Base-by-base conservation (phyloP, 225 moss, liverwort and hornwort genomes). In the Anthoceros angustus region DNA sequence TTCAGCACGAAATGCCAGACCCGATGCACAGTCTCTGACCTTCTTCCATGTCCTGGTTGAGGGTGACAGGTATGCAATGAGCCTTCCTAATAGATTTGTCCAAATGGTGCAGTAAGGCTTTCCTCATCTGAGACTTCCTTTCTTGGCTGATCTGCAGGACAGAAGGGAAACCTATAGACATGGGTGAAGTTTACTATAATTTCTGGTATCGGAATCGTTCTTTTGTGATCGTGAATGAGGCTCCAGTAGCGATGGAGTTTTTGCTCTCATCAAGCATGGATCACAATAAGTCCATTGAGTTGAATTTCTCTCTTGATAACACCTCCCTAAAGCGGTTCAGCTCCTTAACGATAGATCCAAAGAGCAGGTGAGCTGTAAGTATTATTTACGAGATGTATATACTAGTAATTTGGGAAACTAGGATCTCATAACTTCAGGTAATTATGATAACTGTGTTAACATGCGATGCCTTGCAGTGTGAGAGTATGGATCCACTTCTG, bases 181-280 rank as follows among this genome's bases (percentile, higher is more conserved):
- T 92, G 92, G 92, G 81, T 40, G 92, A 92, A 71, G 85, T 92
- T 18, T 89, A 75, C 75, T 92, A 92, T 80, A 92, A 92, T 60
- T 92, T 92, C 68, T 92, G 88, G 92, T 92, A 92, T 76, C 86
- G 85, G 60, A 92, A 92, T 75, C 83, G 86, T 38, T 92, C 92
- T 66, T 88, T 92, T 71, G 92, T 83, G 42, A 80, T 92, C 60
- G 92, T 86, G 63, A 89, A 92, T 74, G 88, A 92, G 67, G 92
- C 92, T 40, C 82, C 88, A n/a, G 88, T 92, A 63, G 86, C 85
- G 20, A 92, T 89, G 92, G 92, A 92, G 80, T 92, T 92, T 78
- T 81, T 89, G 67, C 76, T 92, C 10, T 88, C 92, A 21, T 92
- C 88, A n/a, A 82, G 78, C 73, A 67, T 92, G 80, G 88, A 92